Evolutionary conservation across 2,329 filamentous ascomycete species (phyloP), one percentile per base, ranked within the genome.

Genomic region (Cladosporium halotolerans): DNA sequence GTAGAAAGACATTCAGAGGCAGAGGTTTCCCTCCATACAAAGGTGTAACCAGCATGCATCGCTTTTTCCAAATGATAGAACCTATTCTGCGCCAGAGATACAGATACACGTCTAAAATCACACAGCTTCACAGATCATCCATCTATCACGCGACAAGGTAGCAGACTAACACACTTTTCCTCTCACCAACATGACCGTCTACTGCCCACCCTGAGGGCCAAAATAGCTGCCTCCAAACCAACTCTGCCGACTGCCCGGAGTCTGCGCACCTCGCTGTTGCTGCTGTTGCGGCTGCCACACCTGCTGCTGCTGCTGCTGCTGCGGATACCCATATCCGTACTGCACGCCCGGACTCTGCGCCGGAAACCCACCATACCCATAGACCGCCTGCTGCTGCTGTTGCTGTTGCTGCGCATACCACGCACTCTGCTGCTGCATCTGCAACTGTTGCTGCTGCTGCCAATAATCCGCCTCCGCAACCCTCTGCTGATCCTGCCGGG

Each of bases 401-500:
- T 68, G 62, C 53, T 66, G 63, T 52, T 64, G 60, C 43, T 62
- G 55, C 14, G 61, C 53, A 41, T 56, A 55, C 45, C 56, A 48
- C n/a, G 63, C 59, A 14, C 55, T 54, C 34, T 65, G 64, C 38
- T 65, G 58, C 31, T 61, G 55, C n/a, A 56, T 60, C 31, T 62
- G 56, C 32, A 58, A 59, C 57, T 63, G 63, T 50, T 70, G 67
- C 48, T 70, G 66, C 40, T 66, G 68, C 56, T 67, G 71, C 56
- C 67, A 71, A 56, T 36, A 43, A 52, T 73, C 70, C n/a, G 70
- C 66, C 55, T 76, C 71, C 31, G 67, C 67, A 6, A 14, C 13
- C 36, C 34, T 36, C 38, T 68, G 65, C 53, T 74, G 79, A 51
- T 83, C 79, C 63, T 88, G 83, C 13, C 65, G 59, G 18, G 58